These are phyloP conservation scores for Coemansia sp. DNA, from an alignment of 192 early-diverging fungal genomes.

Conservation along the genomic window DNA sequence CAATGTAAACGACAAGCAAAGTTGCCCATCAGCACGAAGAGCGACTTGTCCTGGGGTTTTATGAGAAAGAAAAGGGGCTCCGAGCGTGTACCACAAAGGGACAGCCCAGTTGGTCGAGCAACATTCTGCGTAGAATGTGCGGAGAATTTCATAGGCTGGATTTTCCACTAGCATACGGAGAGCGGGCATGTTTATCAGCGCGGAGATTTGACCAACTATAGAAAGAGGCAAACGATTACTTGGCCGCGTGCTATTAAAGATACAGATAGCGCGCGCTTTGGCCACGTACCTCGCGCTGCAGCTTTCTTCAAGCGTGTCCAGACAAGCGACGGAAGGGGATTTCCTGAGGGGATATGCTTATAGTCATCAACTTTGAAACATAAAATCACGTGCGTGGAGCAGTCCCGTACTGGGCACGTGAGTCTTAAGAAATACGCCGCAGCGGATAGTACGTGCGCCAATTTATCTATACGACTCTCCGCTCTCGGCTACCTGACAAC, in stretches of 20 bases:
- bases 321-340: neutral
- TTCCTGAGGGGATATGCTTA: neutral
- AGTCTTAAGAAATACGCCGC: neutral
- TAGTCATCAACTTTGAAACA: neutral
- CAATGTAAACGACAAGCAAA: neutral
- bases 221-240: neutral
- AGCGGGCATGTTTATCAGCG: neutral
- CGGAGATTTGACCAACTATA: neutral
- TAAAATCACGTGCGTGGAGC: neutral
- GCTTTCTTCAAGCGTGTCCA: neutral
- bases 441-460: neutral
- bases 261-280: neutral
- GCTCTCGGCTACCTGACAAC: neutral
- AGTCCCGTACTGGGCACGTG: neutral
- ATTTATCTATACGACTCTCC: neutral
- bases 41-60: neutral
- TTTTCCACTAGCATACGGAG: neutral
- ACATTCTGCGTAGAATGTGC: neutral
- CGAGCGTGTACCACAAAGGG: neutral
- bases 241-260: conserved; percentile 3
- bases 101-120: neutral
- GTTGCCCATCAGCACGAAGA: neutral
- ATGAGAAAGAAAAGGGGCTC: neutral
- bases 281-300: neutral
- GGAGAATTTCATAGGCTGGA: conserved; percentile 5